Evolutionary conservation across 2,329 filamentous ascomycete species (phyloP).

Genomic region (Verticillium albo-atrum): DNA sequence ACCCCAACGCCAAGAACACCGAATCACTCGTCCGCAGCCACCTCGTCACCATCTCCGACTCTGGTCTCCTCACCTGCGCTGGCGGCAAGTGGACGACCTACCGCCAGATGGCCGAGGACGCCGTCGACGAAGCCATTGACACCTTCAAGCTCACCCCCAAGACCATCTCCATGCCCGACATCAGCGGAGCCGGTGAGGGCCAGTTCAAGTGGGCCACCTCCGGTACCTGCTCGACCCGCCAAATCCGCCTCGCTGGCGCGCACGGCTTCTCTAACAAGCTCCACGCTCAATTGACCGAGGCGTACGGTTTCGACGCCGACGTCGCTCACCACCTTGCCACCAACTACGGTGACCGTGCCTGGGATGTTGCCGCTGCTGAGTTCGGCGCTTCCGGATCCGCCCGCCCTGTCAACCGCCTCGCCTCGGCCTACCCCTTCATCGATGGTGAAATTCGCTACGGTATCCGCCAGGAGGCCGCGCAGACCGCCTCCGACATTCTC

Average conservation of each 20-base stretch:
- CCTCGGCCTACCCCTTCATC: conserved; percentile 64
- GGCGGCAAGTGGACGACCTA: conserved; percentile 89
- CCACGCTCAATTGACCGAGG: conserved; percentile 26
- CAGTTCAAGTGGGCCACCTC: conserved; percentile 42
- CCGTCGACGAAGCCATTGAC: conserved; percentile 72
- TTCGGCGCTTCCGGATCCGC: conserved; percentile 29
- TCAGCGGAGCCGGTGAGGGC: conserved; percentile 51
- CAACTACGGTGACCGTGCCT: conserved; percentile 55
- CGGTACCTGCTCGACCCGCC: conserved; percentile 70
- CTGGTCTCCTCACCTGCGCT: conserved; percentile 74
- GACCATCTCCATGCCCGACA: conserved; percentile 51
- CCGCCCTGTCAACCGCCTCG: conserved; percentile 50
- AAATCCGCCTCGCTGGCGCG: conserved; percentile 68
- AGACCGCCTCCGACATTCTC: conserved; percentile 67
- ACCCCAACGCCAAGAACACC: conserved; percentile 77
- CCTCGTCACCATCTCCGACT: conserved; percentile 68
- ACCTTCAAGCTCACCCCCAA: conserved; percentile 56
- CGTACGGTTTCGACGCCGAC: conserved; percentile 27
- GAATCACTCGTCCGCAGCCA: conserved; percentile 81
- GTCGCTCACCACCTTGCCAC: conserved; percentile 36
- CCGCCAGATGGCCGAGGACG: conserved; percentile 83
- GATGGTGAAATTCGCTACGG: conserved; percentile 72
- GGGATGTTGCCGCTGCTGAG: conserved; percentile 56
- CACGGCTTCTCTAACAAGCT: conserved; percentile 56
- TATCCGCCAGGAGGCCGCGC: conserved; percentile 67